phyloP scores from a whole-genome alignment of 176 grass and related monocot species.

The Metroxylon sagu region DNA sequence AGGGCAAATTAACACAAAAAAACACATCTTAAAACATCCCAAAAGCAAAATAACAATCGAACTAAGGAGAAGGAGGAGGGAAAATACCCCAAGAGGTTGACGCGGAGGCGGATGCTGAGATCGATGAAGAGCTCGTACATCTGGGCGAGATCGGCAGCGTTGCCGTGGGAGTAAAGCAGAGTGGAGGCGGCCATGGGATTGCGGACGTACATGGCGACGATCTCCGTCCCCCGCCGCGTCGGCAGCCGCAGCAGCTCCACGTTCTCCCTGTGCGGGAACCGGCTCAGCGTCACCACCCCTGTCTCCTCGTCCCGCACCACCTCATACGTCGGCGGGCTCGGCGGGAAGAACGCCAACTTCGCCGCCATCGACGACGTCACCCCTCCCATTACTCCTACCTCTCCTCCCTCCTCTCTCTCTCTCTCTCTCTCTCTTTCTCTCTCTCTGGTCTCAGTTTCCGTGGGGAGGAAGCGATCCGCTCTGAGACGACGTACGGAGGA shows the following conservation, averaged over 20 bases:
- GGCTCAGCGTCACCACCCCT: slow-evolving; percentile 52
- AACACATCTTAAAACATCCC: slow-evolving; percentile 1
- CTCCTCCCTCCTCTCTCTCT: background rate
- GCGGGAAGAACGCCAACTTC: slow-evolving; percentile 95
- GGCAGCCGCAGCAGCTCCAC: slow-evolving; percentile 70
- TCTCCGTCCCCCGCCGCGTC: slow-evolving; percentile 44
- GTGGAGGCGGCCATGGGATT: slow-evolving; percentile 66
- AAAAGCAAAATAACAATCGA: background rate
- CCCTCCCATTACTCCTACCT: slow-evolving; percentile 52
- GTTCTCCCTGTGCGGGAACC: slow-evolving; percentile 69
- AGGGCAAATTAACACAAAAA: background rate
- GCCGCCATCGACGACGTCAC: slow-evolving; percentile 91
- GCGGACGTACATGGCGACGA: slow-evolving; percentile 69
- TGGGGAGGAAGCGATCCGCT: too few species aligned
- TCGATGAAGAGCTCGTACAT: slow-evolving; percentile 89
- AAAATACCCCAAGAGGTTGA: slow-evolving; percentile 69
- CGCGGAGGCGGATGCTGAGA: slow-evolving; percentile 81
- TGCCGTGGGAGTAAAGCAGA: slow-evolving; percentile 83
- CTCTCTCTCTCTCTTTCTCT: background rate
- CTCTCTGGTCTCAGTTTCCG: too few species aligned
- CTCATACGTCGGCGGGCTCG: slow-evolving; percentile 73
- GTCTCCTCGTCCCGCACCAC: slow-evolving; percentile 40
- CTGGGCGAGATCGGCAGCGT: slow-evolving; percentile 85
- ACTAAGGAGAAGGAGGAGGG: background rate
- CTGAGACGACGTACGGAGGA: too few species aligned